Conservation (phyloP, 2,329 filamentous ascomycete species). For the Colletotrichum caudatum region DNA sequence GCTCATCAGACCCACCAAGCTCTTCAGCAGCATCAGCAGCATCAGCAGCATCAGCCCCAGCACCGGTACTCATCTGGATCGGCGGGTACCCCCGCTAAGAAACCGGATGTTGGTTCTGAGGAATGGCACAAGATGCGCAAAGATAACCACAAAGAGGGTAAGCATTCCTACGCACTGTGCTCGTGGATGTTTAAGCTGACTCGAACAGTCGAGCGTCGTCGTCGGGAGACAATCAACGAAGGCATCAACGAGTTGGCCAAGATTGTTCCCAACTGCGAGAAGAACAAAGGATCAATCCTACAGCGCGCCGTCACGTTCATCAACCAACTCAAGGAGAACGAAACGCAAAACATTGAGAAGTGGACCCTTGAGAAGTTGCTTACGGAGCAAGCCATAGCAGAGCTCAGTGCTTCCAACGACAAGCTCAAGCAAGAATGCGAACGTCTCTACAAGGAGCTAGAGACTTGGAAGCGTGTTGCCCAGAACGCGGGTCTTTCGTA, state of each 20-base stretch:
- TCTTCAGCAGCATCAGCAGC: constrained; percentile 44
- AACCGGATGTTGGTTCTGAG: constrained; percentile 92
- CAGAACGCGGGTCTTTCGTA: constrained; percentile 68
- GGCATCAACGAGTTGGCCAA: constrained; percentile 98
- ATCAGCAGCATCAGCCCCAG: constrained; percentile 43
- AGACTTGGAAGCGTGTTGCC: constrained; percentile 80
- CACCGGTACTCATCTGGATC: constrained; percentile 52
- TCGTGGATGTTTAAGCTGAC: constrained; percentile 43
- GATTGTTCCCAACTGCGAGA: constrained; percentile 97
- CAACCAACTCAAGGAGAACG: constrained; percentile 92
- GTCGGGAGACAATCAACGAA: constrained; percentile 98
- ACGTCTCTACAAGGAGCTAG: constrained; percentile 80
- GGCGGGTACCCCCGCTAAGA: constrained; percentile 63
- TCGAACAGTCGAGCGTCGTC: constrained; percentile 86
- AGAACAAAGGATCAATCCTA: constrained; percentile 98
- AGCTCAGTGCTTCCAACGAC: constrained; percentile 88
- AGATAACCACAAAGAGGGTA: constrained; percentile 99
- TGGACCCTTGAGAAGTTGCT: constrained; percentile 92
- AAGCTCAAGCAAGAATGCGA: constrained; percentile 87
- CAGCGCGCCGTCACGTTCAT: constrained; percentile 96
- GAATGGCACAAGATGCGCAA: constrained; percentile 98
- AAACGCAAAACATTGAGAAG: constrained; percentile 93
- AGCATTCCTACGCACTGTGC: constrained; percentile 46
- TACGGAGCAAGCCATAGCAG: constrained; percentile 88
- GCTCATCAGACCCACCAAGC: constrained; percentile 45